Evolutionary conservation across 139 green algal genomes (phyloP).

Genomic region (Limnomonas spitsbergensis): DNA sequence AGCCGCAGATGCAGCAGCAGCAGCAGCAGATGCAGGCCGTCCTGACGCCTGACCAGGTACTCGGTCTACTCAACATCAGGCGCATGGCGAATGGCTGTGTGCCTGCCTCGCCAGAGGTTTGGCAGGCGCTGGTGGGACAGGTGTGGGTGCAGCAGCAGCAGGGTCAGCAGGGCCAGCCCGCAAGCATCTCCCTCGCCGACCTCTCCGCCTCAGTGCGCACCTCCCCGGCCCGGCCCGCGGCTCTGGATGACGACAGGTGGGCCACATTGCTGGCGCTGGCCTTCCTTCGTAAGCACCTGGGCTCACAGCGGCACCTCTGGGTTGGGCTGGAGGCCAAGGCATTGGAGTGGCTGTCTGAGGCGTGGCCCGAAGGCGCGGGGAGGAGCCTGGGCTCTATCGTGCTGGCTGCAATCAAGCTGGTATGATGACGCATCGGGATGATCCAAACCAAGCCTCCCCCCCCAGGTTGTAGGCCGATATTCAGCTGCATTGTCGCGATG

Average conservation of each 20-base stretch:
- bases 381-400: conserved; percentile 10
- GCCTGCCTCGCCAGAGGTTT: not conserved
- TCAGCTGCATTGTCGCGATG: too few species aligned
- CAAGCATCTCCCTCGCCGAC: too few species aligned
- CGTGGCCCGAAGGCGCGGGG: not conserved
- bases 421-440: too few species aligned
- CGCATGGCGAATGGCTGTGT: not conserved
- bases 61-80: conserved; percentile 4
- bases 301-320: not conserved
- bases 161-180: not conserved
- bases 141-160: conserved; percentile 6
- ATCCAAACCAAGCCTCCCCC: too few species aligned
- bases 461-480: too few species aligned
- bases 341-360: conserved; percentile 5
- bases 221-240: not conserved
- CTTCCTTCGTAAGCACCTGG: conserved; percentile 11
- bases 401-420: conserved; percentile 6
- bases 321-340: conserved; percentile 11
- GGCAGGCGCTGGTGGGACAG: conserved; percentile 2
- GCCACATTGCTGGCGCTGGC: conserved; percentile 6
- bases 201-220: not conserved
- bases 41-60: not conserved
- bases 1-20: not conserved
- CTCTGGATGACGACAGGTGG: conserved; percentile 3
- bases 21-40: not conserved